A percentile compares a stretch with the other conserved stretches of the same genome.
phyloP scores from a whole-genome alignment of 2,329 filamentous ascomycete species.

The Metarhizium sp. region DNA sequence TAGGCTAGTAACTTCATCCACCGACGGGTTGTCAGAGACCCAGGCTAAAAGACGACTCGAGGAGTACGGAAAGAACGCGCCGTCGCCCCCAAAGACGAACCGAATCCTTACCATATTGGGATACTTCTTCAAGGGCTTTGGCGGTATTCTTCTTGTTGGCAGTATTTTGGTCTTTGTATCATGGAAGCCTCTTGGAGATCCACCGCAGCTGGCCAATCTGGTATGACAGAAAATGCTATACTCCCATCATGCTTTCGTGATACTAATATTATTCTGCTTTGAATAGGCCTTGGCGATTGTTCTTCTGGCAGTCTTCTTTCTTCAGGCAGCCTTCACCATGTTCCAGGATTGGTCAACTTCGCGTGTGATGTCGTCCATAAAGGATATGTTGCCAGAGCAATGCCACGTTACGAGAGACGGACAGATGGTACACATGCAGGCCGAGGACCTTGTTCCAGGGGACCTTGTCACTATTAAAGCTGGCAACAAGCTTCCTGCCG shows the following conservation, averaged over 20 bases:
- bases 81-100: constrained; percentile 54
- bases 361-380: constrained; percentile 71
- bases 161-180: constrained; percentile 65
- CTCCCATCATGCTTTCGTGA: background rate
- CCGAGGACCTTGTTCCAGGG: constrained; percentile 59
- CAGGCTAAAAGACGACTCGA: constrained; percentile 44
- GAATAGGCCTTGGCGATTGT: constrained; percentile 59
- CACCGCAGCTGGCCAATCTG: constrained; percentile 59
- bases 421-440: constrained; percentile 35
- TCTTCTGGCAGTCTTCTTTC: constrained; percentile 57
- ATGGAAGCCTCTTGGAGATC: constrained; percentile 66
- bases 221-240: constrained; percentile 7
- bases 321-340: constrained; percentile 60
- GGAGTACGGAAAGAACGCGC: constrained; percentile 58
- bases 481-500: constrained; percentile 66
- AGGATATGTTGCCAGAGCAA: constrained; percentile 67
- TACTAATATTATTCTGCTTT: background rate
- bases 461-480: constrained; percentile 60
- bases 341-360: constrained; percentile 70
- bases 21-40: constrained; percentile 49
- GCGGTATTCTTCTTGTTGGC: constrained; percentile 58
- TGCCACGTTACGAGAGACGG: constrained; percentile 57
- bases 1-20: constrained; percentile 46
- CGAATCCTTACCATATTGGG: constrained; percentile 47
- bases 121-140: constrained; percentile 74